Conservation (phyloP, 768 basidiomycete genomes). For the Agaricus sinodeliciosus region DNA sequence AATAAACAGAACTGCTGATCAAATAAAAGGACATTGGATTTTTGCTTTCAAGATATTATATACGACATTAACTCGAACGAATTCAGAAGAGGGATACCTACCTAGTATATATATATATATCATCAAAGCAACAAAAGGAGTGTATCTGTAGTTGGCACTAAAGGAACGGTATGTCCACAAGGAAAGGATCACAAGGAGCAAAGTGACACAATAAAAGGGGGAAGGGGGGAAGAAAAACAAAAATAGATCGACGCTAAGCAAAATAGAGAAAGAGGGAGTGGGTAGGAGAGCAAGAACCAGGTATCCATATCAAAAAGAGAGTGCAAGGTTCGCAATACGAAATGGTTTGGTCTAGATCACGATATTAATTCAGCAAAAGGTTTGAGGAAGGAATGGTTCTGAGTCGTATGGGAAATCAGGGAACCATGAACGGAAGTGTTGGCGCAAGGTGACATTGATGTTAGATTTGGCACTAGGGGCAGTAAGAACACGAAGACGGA, state of each 20-base stretch:
- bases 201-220: not conserved
- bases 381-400: constrained; percentile 5
- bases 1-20: too few relatives aligned
- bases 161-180: constrained; percentile 8
- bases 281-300: not conserved
- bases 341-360: not conserved
- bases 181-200: not conserved
- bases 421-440: constrained; percentile 10
- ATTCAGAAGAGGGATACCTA: not conserved
- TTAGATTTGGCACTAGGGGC: constrained; percentile 6
- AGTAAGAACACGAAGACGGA: constrained; percentile 2
- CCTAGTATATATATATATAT: not conserved
- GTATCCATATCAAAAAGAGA: not conserved
- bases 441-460: not conserved
- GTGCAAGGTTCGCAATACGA: not conserved
- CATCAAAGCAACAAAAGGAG: not conserved
- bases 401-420: constrained; percentile 7
- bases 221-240: not conserved
- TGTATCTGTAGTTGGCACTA: constrained; percentile 5
- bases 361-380: not conserved
- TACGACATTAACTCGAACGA: constrained; percentile 6
- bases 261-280: not conserved
- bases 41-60: not conserved
- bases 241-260: not conserved
- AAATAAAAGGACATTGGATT: too few relatives aligned